phyloP scores from a whole-genome alignment of 345 rosid species.

The Jatropha curcas region DNA sequence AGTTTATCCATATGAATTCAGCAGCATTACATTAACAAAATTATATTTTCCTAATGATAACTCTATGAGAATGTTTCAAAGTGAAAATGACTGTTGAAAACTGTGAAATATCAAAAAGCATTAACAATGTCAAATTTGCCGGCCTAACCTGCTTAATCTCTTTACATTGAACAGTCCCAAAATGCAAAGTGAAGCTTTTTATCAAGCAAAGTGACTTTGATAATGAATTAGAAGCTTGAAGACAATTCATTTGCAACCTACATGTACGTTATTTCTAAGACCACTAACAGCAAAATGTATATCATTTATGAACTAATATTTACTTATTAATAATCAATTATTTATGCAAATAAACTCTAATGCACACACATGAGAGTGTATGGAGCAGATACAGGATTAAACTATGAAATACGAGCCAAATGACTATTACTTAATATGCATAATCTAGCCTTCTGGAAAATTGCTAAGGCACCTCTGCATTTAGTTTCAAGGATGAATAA shows the following conservation, averaged over 20 bases:
- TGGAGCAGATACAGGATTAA: background rate
- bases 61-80: background rate
- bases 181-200: conserved; percentile 1
- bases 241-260: background rate
- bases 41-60: background rate
- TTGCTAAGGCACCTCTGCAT: background rate
- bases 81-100: too few species aligned
- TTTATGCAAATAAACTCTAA: background rate
- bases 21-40: background rate
- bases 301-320: background rate
- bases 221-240: background rate
- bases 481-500: conserved; percentile 13
- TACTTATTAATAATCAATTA: background rate
- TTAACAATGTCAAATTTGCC: background rate
- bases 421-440: background rate
- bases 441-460: conserved; percentile 8
- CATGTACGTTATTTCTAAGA: too few species aligned
- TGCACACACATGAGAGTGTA: background rate
- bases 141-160: background rate
- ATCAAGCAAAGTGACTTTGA: background rate
- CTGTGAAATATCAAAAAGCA: background rate
- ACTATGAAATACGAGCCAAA: background rate
- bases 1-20: background rate
- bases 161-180: background rate
- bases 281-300: background rate